Conservation (phyloP, 2,329 filamentous ascomycete genomes). For the Epichloe gansuensis region DNA sequence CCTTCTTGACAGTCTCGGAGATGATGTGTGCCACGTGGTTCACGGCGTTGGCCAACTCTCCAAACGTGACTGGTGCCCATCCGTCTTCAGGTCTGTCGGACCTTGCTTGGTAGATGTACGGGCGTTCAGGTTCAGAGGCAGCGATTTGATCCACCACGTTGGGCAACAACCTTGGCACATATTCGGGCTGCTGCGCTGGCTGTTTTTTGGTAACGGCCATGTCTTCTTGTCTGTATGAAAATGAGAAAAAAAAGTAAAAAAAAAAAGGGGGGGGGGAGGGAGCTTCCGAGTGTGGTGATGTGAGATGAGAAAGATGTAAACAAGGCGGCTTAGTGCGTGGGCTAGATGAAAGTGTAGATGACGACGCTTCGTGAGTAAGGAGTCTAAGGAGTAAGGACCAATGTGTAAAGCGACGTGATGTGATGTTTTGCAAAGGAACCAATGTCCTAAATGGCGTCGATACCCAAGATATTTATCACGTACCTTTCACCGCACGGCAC, state of each 20-base stretch:
- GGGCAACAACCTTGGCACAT: constrained; percentile 10
- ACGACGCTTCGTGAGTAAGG: no score
- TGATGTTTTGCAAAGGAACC: no score
- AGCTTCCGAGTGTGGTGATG: no score
- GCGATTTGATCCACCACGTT: constrained; percentile 14
- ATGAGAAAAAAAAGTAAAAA: no score
- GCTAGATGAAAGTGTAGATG: background rate
- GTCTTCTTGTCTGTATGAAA: background rate
- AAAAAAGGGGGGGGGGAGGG: no score
- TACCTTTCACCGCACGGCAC: no score
- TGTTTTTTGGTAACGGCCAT: background rate
- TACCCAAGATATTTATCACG: no score
- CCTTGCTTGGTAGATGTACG: constrained; percentile 25
- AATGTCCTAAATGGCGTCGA: no score
- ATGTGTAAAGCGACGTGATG: no score
- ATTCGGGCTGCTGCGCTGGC: background rate
- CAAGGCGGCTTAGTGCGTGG: no score
- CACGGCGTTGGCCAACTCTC: constrained; percentile 16
- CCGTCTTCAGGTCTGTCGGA: constrained; percentile 13
- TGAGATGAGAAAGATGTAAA: no score
- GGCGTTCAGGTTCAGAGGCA: constrained; percentile 15
- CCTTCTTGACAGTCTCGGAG: constrained; percentile 16
- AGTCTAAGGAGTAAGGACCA: no score
- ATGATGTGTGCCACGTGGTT: constrained; percentile 20
- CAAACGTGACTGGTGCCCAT: constrained; percentile 17